Conservation (phyloP, 2,329 filamentous ascomycete genomes). For the Pseudogymnoascus verrucosus region DNA sequence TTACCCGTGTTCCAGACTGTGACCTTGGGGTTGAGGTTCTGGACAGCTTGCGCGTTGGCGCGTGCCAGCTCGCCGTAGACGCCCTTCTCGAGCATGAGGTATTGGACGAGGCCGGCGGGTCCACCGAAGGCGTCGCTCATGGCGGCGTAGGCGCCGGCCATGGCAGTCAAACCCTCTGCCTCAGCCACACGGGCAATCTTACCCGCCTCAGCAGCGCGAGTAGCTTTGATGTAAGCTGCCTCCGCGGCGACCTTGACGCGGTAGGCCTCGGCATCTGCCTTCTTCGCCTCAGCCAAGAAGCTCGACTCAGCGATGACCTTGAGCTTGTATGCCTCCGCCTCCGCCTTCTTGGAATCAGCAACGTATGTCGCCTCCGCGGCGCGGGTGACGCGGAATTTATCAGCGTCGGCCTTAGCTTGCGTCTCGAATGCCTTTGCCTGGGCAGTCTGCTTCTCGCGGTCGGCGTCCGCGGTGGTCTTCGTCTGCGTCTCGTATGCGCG, state of each 20-base stretch:
- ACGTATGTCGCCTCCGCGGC: slow-evolving; percentile 45
- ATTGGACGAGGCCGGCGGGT: slow-evolving; percentile 69
- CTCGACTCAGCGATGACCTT: neutral
- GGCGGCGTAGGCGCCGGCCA: slow-evolving; percentile 72
- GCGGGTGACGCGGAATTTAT: slow-evolving; percentile 20
- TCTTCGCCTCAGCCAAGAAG: slow-evolving; percentile 16
- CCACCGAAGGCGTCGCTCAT: slow-evolving; percentile 68
- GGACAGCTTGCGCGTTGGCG: slow-evolving; percentile 68
- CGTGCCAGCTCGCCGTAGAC: slow-evolving; percentile 70
- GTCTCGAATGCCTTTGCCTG: slow-evolving; percentile 26
- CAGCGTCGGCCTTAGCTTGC: slow-evolving; percentile 37
- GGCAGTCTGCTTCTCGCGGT: slow-evolving; percentile 23
- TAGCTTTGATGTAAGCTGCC: slow-evolving; percentile 30
- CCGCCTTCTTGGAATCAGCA: slow-evolving; percentile 12
- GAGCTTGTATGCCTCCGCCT: slow-evolving; percentile 27
- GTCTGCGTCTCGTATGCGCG: slow-evolving; percentile 38
- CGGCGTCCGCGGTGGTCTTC: slow-evolving; percentile 26
- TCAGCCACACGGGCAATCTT: slow-evolving; percentile 59
- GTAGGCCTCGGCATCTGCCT: slow-evolving; percentile 31
- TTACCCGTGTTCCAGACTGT: slow-evolving; percentile 78
- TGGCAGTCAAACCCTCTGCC: slow-evolving; percentile 67
- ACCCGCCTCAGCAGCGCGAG: slow-evolving; percentile 48
- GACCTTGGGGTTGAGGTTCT: slow-evolving; percentile 79
- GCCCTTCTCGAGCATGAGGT: slow-evolving; percentile 79
- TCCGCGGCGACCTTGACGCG: slow-evolving; percentile 18